Base-by-base conservation (phyloP, 768 basidiomycete species). In the Collybia sp. region DNA sequence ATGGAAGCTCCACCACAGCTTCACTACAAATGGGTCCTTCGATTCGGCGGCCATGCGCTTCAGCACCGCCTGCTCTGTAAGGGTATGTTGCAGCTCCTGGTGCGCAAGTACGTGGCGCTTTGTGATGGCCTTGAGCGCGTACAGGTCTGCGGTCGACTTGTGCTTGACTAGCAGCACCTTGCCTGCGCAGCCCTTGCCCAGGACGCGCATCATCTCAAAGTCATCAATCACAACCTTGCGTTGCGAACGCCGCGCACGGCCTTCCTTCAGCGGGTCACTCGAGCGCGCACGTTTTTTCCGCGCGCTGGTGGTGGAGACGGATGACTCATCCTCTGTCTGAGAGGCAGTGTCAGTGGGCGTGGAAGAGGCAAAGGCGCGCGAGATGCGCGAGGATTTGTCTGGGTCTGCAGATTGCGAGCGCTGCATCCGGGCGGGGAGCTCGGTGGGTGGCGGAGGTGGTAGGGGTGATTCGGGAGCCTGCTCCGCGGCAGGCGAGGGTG, bases 161-260 rank as follows among this genome's bases (percentile, higher is more conserved):
- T 95, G 83, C 55, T 82, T 79, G 40, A 97, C 95, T 45, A 98
- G 80, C 34, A 98, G 68, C 13, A 97, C 95, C 64, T 97, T 96
- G 40, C 95, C 96, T 3, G 96, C 95, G 59, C 94, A 97, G 1
- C 96, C 96, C 67, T 93, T 96, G 13, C 96, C 96, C 11, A 99
- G 71, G 30, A 98, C 95, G 12, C 92, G 80, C 76, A 97, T 83
- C 82, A 98, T 90, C 70, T 98, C 93, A 62, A 99, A 99, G 68
- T 97, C 93, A 53, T 91, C 80, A 48, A 98, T 77, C 37, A 73
- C 70, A 30, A 92, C 87, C 65, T 92, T 91, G 44, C 81, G 76
- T 46, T 79, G 83, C 57, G 79, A 79, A 57, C 76, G 79, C 62
- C 64, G 72, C 19, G 64, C 68, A 10, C 10, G 15, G 11, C 15